phyloP scores from a whole-genome alignment of 2,329 filamentous ascomycete genomes.

The Aspergillus novofumigatus region DNA sequence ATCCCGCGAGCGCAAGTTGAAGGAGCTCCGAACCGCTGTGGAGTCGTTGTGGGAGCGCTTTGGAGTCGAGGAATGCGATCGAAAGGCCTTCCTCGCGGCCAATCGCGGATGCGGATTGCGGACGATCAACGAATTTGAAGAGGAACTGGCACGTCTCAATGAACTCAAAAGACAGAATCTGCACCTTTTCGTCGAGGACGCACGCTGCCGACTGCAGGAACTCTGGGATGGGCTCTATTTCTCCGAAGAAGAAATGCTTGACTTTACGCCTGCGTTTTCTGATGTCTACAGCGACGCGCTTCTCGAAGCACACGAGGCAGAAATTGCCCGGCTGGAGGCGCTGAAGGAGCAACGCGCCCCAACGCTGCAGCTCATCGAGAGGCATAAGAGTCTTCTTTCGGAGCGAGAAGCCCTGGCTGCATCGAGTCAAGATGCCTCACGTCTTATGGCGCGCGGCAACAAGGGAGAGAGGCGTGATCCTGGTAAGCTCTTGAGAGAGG shows the following conservation, averaged over 20 bases:
- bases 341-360: slow-evolving; percentile 85
- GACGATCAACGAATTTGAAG: slow-evolving; percentile 93
- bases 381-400: slow-evolving; percentile 72
- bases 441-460: slow-evolving; percentile 82
- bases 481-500: slow-evolving; percentile 85
- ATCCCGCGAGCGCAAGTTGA: slow-evolving; percentile 70
- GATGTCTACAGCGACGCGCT: slow-evolving; percentile 96
- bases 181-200: slow-evolving; percentile 93
- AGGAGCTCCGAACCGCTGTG: slow-evolving; percentile 71
- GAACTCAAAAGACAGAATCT: slow-evolving; percentile 94
- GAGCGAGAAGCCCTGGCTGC: slow-evolving; percentile 84
- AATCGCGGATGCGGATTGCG: slow-evolving; percentile 89
- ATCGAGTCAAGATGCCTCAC: slow-evolving; percentile 91
- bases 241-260: slow-evolving; percentile 97
- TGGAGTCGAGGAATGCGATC: slow-evolving; percentile 74
- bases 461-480: slow-evolving; percentile 95
- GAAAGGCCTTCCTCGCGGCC: slow-evolving; percentile 76
- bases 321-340: slow-evolving; percentile 75
- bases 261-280: slow-evolving; percentile 94
- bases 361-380: slow-evolving; percentile 75
- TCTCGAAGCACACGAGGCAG: slow-evolving; percentile 88
- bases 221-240: slow-evolving; percentile 94
- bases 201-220: slow-evolving; percentile 83
- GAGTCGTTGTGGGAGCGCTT: slow-evolving; percentile 86
- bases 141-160: slow-evolving; percentile 79